Evolutionary conservation across 2,329 filamentous ascomycete genomes (phyloP).

Genomic region (Trematosphaeria pertusa): DNA sequence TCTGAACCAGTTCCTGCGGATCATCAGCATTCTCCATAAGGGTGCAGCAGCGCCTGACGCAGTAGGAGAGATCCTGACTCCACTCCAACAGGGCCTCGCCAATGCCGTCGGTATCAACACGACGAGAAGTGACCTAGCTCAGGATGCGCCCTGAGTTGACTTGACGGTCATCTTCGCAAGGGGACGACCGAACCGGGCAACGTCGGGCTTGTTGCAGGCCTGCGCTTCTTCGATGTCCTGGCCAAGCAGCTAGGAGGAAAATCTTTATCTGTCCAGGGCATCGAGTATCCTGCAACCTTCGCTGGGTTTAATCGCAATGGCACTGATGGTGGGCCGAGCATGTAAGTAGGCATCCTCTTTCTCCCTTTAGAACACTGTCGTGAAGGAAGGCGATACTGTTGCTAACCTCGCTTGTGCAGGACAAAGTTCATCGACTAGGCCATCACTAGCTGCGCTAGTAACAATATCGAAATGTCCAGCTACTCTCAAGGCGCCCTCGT

Average conservation of each 20-base stretch:
- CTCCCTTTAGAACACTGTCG: too few relatives aligned
- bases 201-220: conserved; percentile 47
- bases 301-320: conserved; percentile 14
- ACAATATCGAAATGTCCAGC: conserved; percentile 20
- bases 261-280: conserved; percentile 18
- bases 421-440: conserved; percentile 14
- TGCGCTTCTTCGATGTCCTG: conserved; percentile 24
- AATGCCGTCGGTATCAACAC: conserved; percentile 6
- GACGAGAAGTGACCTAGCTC: conserved; percentile 8
- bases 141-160: not conserved
- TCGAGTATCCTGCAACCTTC: conserved; percentile 17
- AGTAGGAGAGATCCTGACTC: conserved; percentile 7
- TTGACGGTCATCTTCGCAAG: conserved; percentile 1
- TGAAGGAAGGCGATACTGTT: too few relatives aligned
- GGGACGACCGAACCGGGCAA: conserved; percentile 24
- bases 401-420: conserved; percentile 1
- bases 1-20: conserved; percentile 8
- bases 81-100: conserved; percentile 8
- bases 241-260: conserved; percentile 9
- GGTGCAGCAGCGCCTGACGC: conserved; percentile 12
- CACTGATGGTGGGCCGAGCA: conserved; percentile 13
- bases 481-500: conserved; percentile 25
- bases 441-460: conserved; percentile 16
- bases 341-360: too few relatives aligned
- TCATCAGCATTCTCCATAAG: conserved; percentile 10